These are phyloP conservation scores for Dalbergia cultrata DNA, from an alignment of 306 rosid species.

Conservation along the genomic window DNA sequence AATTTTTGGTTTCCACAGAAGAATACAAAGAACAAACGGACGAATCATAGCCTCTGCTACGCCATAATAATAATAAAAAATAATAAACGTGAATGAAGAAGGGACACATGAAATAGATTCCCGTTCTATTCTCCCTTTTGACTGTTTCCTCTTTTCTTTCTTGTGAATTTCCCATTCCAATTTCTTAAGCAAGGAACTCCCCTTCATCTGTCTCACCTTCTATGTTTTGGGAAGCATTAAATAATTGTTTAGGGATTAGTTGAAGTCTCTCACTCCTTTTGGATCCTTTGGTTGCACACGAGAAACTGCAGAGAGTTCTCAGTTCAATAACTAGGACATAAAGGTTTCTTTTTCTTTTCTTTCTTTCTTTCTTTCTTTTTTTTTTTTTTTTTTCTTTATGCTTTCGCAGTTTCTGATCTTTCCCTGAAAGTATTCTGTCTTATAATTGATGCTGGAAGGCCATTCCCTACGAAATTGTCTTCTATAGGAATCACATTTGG, in stretches of 20 bases:
- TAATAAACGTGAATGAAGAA: slow-evolving; percentile 48
- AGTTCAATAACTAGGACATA: slow-evolving; percentile 53
- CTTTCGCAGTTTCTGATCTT: slow-evolving; percentile 36
- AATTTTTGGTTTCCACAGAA: slow-evolving; percentile 28
- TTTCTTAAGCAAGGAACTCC: slow-evolving; percentile 49
- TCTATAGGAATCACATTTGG: slow-evolving; percentile 56
- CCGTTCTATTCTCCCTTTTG: slow-evolving; percentile 54
- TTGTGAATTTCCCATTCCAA: slow-evolving; percentile 12
- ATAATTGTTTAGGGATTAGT: slow-evolving; percentile 12
- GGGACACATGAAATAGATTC: slow-evolving; percentile 56
- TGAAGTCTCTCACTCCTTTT: slow-evolving; percentile 37
- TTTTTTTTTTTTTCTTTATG: neutral
- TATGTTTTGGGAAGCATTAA: slow-evolving; percentile 41
- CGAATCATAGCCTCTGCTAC: slow-evolving; percentile 55
- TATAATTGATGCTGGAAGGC: slow-evolving; percentile 16
- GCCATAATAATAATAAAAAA: slow-evolving; percentile 13
- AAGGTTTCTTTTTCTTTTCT: slow-evolving; percentile 46
- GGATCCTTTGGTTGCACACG: slow-evolving; percentile 42
- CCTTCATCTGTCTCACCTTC: slow-evolving; percentile 28
- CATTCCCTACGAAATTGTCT: slow-evolving; percentile 61
- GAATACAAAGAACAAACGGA: slow-evolving; percentile 58
- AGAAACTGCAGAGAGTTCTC: slow-evolving; percentile 40
- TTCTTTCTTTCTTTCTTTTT: no score
- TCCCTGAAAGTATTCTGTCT: slow-evolving; percentile 33
- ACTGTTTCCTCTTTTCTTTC: slow-evolving; percentile 48